Base-by-base conservation (phyloP, 2,329 filamentous ascomycete species). In the Coleophoma crateriformis region DNA sequence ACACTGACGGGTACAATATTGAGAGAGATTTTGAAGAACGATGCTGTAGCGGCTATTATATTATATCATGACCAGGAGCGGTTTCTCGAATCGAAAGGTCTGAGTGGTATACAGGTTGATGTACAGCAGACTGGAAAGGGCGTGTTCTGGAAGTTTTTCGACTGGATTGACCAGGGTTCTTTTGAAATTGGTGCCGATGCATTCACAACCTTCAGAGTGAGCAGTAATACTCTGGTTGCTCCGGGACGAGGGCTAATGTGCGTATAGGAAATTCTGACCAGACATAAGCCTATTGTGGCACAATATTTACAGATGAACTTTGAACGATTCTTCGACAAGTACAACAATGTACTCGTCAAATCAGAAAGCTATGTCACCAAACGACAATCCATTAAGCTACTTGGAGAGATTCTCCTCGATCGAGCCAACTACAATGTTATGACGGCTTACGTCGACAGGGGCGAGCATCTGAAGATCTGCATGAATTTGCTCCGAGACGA, bases 281-380 rank as follows among this genome's bases (percentile, higher is more conserved):
- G 88, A 58, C 94, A 99, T 73, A 99, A 97, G 68, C 81, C 85
- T 50, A 76, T 99, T 34, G 88, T 97, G 14, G 88, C 92, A 15
- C 83, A 87, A 54, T 99, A 95, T 66, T 78, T 99, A 15, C 80
- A 83, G 46, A 86, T 86, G 47, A 96, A 97, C 70, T 97, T 96
- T 64, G 88, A 94, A 54, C 74, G 89, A 53, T 99, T 99, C 75
- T 99, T 99, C 70, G 76, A 83, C 49, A 85, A 85, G 65, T 97
- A 96, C 74, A 96, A 97, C 72, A 80, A 80, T 51, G 82, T 87
- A 20, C 77, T 99, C 33, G 83, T 97, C 35, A 90, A 95, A 65
- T 96, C 90, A 33, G 89, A 91, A 65, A 95, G 88, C 65, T 99
- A 99, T 65, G 94, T 99, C 54, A 99, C 94, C 22, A 99, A 99